phyloP scores from a whole-genome alignment of 208 protist genomes.

The Trypanosoma grayi region DNA sequence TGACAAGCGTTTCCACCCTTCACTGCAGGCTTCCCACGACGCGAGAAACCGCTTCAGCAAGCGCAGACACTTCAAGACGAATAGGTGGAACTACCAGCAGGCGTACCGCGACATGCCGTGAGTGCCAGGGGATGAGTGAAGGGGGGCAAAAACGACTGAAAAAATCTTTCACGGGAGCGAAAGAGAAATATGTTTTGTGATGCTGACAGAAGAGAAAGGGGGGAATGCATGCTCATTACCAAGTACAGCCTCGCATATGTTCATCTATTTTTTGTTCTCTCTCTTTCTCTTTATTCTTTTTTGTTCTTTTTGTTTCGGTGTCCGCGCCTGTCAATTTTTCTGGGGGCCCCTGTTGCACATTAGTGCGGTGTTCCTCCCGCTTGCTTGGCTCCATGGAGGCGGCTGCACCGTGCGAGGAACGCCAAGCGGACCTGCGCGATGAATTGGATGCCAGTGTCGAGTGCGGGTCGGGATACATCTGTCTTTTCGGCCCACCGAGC shows the following conservation, averaged over 20 bases:
- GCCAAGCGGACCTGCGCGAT: slow-evolving; percentile 34
- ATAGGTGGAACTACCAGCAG: slow-evolving; percentile 90
- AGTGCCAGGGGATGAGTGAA: slow-evolving; percentile 1
- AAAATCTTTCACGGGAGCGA: too few species aligned
- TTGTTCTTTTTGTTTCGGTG: background rate
- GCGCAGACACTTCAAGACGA: slow-evolving; percentile 85
- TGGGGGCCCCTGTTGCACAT: background rate
- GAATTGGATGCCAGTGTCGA: slow-evolving; percentile 72
- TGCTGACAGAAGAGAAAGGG: too few species aligned
- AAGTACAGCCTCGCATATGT: too few species aligned
- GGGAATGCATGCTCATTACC: too few species aligned
- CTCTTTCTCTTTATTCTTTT: slow-evolving; percentile 11
- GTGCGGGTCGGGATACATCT: slow-evolving; percentile 78
- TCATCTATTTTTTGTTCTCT: too few species aligned
- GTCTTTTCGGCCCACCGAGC: slow-evolving; percentile 66
- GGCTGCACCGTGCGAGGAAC: background rate
- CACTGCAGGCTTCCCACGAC: slow-evolving; percentile 61
- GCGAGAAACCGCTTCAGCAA: slow-evolving; percentile 84
- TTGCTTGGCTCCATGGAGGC: background rate
- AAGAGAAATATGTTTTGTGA: too few species aligned
- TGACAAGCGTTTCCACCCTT: slow-evolving; percentile 88
- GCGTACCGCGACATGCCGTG: slow-evolving; percentile 91
- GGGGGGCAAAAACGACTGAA: background rate
- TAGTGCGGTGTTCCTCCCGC: background rate
- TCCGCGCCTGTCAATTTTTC: background rate